Evolutionary conservation across 2,329 filamentous ascomycete species (phyloP).

Genomic region (Fusarium napiforme): DNA sequence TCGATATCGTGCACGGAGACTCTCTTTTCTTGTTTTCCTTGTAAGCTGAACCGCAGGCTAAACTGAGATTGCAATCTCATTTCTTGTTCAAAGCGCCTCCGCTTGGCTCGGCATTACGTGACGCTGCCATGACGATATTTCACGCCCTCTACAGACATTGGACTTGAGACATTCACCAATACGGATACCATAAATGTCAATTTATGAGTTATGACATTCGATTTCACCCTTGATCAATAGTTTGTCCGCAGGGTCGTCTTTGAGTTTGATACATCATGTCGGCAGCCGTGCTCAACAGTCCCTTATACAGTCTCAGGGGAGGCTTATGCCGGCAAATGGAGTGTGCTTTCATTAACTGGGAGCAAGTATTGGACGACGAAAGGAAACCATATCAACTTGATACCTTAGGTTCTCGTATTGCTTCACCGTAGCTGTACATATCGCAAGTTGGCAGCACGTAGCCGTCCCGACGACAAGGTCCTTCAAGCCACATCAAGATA

Average conservation of each 20-base stretch:
- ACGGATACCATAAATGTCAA: neutral
- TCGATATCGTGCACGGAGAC: conserved; percentile 31
- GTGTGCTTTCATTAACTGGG: neutral
- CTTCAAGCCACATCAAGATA: conserved; percentile 28
- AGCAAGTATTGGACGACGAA: neutral
- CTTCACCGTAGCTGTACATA: neutral
- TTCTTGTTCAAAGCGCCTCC: conserved; percentile 25
- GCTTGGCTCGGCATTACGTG: conserved; percentile 30
- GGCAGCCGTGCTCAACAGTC: neutral
- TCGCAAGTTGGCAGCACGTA: conserved; percentile 22
- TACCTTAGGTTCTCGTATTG: conserved; percentile 23
- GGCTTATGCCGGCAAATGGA: neutral
- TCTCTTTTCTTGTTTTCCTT: conserved; percentile 9
- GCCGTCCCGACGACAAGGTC: conserved; percentile 32
- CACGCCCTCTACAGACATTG: conserved; percentile 8
- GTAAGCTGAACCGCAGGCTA: conserved; percentile 9
- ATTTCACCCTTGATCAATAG: neutral
- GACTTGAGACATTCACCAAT: conserved; percentile 24
- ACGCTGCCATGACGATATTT: conserved; percentile 40
- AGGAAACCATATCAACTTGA: conserved; percentile 8
- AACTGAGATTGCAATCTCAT: conserved; percentile 17
- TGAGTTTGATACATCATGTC: neutral
- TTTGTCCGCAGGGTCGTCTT: neutral
- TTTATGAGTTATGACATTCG: neutral
- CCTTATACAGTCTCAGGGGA: neutral